Conservation (phyloP, 2,329 filamentous ascomycete genomes). For the Penicillium brasilianum region DNA sequence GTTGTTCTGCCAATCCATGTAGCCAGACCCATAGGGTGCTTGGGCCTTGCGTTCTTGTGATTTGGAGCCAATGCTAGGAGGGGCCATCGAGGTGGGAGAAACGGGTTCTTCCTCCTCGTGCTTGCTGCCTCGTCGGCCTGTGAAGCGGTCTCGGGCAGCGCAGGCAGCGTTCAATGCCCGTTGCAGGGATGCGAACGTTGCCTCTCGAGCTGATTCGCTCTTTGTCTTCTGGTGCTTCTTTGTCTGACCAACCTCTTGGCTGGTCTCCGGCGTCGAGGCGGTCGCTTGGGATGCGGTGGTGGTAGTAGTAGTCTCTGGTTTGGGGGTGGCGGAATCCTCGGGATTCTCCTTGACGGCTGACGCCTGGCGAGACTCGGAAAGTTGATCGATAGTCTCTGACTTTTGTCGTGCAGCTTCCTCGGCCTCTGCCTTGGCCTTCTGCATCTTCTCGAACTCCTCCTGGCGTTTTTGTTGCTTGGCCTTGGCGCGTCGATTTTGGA, state of each 20-base stretch:
- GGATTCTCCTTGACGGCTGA: constrained; percentile 30
- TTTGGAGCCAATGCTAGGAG: constrained; percentile 21
- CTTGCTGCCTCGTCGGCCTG: constrained; percentile 26
- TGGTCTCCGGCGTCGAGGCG: constrained; percentile 26
- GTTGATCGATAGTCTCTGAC: constrained; percentile 32
- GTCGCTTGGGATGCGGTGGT: constrained; percentile 19
- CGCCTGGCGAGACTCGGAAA: constrained; percentile 31
- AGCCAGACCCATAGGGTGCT: constrained; percentile 28
- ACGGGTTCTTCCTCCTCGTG: constrained; percentile 37
- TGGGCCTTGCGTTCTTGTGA: constrained; percentile 24
- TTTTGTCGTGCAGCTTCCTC: constrained; percentile 43
- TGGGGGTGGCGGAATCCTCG: constrained; percentile 35
- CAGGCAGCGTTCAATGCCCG: constrained; percentile 50
- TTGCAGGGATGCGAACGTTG: constrained; percentile 52
- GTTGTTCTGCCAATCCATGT: constrained; percentile 37
- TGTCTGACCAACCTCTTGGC: constrained; percentile 28
- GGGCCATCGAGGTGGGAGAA: constrained; percentile 37
- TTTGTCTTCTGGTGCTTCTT: constrained; percentile 45
- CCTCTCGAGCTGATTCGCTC: constrained; percentile 47
- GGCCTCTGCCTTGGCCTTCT: constrained; percentile 45
- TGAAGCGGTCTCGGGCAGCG: constrained; percentile 44
- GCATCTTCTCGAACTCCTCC: constrained; percentile 55
- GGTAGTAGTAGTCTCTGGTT: constrained; percentile 33
- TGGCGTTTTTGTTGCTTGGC: constrained; percentile 58
- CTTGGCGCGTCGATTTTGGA: constrained; percentile 58